Evolutionary conservation across 768 basidiomycete genomes (phyloP), one percentile per base, ranked within the genome.

Genomic region (Russula virescens): DNA sequence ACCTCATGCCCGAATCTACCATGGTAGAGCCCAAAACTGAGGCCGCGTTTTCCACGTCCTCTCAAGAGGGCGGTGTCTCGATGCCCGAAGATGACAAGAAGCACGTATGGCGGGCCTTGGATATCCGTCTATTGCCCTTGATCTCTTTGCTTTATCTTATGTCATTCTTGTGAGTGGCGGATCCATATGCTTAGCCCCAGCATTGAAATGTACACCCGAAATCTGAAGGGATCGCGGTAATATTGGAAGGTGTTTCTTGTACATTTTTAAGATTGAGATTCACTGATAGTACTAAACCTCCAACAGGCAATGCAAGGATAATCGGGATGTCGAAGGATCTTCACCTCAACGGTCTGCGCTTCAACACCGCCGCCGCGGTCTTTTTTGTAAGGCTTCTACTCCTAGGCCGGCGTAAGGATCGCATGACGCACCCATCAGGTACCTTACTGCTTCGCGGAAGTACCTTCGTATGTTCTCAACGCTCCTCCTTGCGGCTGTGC

Each of bases 321-420:
- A 80, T 80, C 9, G 79, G 79, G 19, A 75, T 81, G 78, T 69
- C 73, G 18, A 65, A 56, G 1, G 77, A 80, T 61, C 66, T 77
- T 49, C 28, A 74, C 23, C 72, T 77, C 25, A 60, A 69, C 14
- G 75, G 76, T 1, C 67, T 75, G 31, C 68, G 63, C 40, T 77
- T 77, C 57, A 78, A 77, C 52, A 73, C 67, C 18, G 76, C 72
- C 25, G 75, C 76, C 25, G 74, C 77, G 16, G 66, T 79, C 63
- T 76, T 77, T 65, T 78, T 76, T 48, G 72, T 72, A 28, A 46
- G 71, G 34, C 58, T 66, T 26, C 52, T 23, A 19, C 10, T 21
- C 31, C 38, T 43, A 23, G 11, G 16, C 19, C n/a, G 10, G 16
- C 31, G 25, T 26, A 5, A 11, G 18, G 54, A 42, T 47, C 28